Conservation (phyloP, 2,329 filamentous ascomycete genomes). For the Ascochyta rabiei region DNA sequence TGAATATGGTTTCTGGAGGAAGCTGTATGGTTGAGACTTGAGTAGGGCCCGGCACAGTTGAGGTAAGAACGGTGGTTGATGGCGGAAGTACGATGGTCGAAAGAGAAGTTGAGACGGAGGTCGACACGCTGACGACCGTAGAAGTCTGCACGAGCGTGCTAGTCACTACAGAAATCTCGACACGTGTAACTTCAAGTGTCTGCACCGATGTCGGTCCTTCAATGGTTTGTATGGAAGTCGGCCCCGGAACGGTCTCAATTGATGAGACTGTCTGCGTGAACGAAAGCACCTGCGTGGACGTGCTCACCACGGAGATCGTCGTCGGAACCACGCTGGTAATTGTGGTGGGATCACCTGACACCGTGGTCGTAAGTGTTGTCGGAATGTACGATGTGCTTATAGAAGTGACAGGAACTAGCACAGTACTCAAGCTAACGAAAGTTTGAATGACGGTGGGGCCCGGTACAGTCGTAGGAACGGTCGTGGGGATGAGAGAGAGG, state of each 20-base stretch:
- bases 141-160: conserved; percentile 5
- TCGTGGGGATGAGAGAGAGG: background rate
- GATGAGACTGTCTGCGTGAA: background rate
- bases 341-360: background rate
- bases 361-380: background rate
- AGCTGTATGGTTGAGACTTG: conserved; percentile 22
- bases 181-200: conserved; percentile 2
- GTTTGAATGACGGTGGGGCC: background rate
- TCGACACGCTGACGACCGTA: background rate
- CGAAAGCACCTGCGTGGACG: background rate
- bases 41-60: conserved; percentile 23
- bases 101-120: conserved; percentile 1
- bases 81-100: conserved; percentile 11
- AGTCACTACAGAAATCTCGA: conserved; percentile 11
- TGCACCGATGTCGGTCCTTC: conserved; percentile 3
- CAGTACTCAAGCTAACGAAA: background rate
- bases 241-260: background rate
- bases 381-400: background rate
- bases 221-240: background rate
- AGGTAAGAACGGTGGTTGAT: conserved; percentile 22
- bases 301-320: background rate
- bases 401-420: background rate
- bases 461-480: background rate
- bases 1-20: conserved; percentile 6
- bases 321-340: background rate